A percentile compares a stretch with the other conserved stretches of the same genome.
Conservation (phyloP, 768 basidiomycete genomes). For the Russula griseocarnosa region DNA sequence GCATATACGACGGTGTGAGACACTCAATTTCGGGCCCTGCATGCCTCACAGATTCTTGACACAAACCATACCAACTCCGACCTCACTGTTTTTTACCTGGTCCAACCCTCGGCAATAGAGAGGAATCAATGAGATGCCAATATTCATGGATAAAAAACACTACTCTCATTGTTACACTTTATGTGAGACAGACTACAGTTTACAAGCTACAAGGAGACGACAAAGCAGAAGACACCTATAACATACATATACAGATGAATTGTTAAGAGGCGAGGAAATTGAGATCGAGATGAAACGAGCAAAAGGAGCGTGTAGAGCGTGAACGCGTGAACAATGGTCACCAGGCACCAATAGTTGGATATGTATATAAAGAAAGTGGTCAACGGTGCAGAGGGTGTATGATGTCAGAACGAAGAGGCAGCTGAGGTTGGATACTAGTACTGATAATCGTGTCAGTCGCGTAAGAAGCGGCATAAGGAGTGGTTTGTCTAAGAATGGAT, state of each 20-base stretch:
- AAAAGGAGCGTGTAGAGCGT: conserved; percentile 9
- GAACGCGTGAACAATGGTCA: background rate
- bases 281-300: background rate
- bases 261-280: conserved; percentile 3
- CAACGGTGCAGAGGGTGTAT: conserved; percentile 2
- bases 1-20: conserved; percentile 25
- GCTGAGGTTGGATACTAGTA: background rate
- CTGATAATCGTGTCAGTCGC: too few relatives aligned
- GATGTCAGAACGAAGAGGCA: background rate
- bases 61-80: background rate
- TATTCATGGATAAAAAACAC: background rate
- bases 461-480: background rate
- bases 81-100: background rate
- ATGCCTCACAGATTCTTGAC: background rate
- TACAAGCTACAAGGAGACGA: conserved; percentile 8
- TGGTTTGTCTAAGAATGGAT: background rate
- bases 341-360: conserved; percentile 11
- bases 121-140: background rate
- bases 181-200: background rate
- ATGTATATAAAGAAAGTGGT: conserved; percentile 12
- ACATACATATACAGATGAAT: conserved; percentile 10
- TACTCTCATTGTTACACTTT: background rate
- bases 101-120: background rate
- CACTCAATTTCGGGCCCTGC: conserved; percentile 5
- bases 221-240: conserved; percentile 4